Conservation (phyloP, 1,284 basidiomycete genomes). For the Anthracocystis walkeri region DNA sequence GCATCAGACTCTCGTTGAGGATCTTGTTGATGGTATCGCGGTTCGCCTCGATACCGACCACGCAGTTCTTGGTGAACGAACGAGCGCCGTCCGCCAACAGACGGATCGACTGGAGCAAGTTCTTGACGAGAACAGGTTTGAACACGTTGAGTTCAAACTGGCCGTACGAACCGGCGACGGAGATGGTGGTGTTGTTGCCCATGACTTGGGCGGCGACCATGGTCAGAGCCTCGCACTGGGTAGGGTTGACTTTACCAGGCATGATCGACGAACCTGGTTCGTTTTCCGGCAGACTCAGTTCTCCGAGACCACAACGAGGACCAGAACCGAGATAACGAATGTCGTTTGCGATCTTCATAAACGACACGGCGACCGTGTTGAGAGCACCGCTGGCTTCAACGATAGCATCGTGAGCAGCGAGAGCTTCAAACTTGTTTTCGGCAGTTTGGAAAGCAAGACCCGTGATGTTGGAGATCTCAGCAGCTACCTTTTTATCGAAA, state of each 20-base stretch:
- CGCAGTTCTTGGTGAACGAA: conserved; percentile 93
- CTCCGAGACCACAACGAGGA: conserved; percentile 95
- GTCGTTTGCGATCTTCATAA: conserved; percentile 99
- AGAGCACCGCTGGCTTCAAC: conserved; percentile 97
- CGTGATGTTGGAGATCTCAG: conserved; percentile 90
- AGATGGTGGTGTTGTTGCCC: conserved; percentile 95
- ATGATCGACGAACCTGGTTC: conserved; percentile 99
- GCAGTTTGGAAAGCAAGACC: conserved; percentile 93
- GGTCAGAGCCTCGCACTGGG: conserved; percentile 95
- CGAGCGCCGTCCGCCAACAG: conserved; percentile 85
- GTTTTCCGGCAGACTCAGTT: conserved; percentile 94
- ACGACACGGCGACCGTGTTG: conserved; percentile 91
- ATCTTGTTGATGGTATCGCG: conserved; percentile 89
- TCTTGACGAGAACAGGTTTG: conserved; percentile 99
- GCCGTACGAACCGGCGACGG: conserved; percentile 91
- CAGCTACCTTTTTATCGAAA: conserved; percentile 93
- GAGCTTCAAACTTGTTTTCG: conserved; percentile 99
- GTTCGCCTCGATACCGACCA: conserved; percentile 95
- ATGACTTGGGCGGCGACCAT: conserved; percentile 99
- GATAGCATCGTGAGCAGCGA: conserved; percentile 95
- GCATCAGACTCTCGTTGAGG: conserved; percentile 88
- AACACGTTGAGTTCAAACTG: conserved; percentile 99
- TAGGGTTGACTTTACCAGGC: conserved; percentile 99
- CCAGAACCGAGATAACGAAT: conserved; percentile 98
- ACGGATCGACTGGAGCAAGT: conserved; percentile 94